Percentiles rank a stretch among this genome's conserved stretches.
Evolutionary conservation across 2,329 filamentous ascomycete species (phyloP).

Genomic region (Diaporthe aspalathi): DNA sequence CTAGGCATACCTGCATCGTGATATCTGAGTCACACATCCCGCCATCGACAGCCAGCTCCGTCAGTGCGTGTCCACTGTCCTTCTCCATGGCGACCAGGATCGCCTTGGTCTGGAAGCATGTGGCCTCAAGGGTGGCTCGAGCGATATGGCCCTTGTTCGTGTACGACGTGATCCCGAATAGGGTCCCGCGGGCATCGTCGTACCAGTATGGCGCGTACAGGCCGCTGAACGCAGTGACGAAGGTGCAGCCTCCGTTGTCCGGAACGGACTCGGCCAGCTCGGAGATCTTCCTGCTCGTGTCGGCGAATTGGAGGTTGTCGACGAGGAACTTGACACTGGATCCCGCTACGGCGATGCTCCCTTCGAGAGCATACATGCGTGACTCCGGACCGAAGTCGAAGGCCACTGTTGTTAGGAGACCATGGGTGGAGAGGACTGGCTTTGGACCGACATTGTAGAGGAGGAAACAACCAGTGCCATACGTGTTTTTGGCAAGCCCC

Average conservation of each 20-base stretch:
- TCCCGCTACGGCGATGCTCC: slow-evolving; percentile 84
- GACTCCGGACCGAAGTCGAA: slow-evolving; percentile 78
- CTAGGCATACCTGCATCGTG: slow-evolving; percentile 71
- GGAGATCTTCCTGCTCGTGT: slow-evolving; percentile 61
- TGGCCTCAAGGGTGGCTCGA: slow-evolving; percentile 88
- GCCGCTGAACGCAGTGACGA: slow-evolving; percentile 92
- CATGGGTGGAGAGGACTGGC: slow-evolving; percentile 86
- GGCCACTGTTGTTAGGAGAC: slow-evolving; percentile 86
- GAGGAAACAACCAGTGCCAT: slow-evolving; percentile 90
- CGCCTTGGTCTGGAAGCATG: slow-evolving; percentile 92
- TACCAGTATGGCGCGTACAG: slow-evolving; percentile 96
- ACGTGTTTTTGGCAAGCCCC: slow-evolving; percentile 90
- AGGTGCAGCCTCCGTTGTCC: slow-evolving; percentile 85
- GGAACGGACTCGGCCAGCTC: slow-evolving; percentile 63
- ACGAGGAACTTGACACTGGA: slow-evolving; percentile 81
- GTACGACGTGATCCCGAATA: slow-evolving; percentile 87
- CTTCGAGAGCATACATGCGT: slow-evolving; percentile 84
- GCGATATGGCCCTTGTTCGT: slow-evolving; percentile 89
- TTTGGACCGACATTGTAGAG: slow-evolving; percentile 88
- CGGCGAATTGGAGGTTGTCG: slow-evolving; percentile 72
- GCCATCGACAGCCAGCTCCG: slow-evolving; percentile 84
- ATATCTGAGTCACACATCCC: slow-evolving; percentile 90
- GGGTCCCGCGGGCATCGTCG: slow-evolving; percentile 88
- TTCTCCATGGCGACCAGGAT: slow-evolving; percentile 93
- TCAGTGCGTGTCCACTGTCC: slow-evolving; percentile 81